Percentiles rank a stretch among this genome's conserved stretches.
phyloP scores from a whole-genome alignment of 352 stramenopile species.

The Bremia lactucae region DNA sequence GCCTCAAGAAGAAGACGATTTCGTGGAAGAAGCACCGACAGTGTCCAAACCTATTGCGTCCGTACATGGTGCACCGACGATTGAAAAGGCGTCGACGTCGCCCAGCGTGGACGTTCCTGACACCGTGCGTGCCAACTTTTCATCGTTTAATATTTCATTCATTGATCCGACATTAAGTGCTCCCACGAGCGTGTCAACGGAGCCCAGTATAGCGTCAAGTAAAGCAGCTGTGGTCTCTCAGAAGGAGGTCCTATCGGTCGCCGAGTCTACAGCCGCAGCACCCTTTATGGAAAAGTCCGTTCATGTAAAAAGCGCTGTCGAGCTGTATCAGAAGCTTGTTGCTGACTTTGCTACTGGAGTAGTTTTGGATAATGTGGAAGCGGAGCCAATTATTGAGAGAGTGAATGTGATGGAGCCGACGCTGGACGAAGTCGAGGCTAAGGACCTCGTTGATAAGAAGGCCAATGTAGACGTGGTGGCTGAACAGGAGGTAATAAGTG shows the following conservation, averaged over 20 bases:
- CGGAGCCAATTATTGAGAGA: background rate
- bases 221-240: slow-evolving; percentile 1
- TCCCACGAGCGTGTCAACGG: slow-evolving; percentile 21
- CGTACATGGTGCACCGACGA: background rate
- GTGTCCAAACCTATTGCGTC: slow-evolving; percentile 14
- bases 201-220: slow-evolving; percentile 20
- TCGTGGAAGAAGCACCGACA: slow-evolving; percentile 17
- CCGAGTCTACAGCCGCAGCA: background rate
- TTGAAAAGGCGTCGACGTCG: slow-evolving; percentile 11
- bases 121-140: slow-evolving; percentile 39
- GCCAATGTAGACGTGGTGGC: slow-evolving; percentile 1
- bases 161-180: slow-evolving; percentile 34
- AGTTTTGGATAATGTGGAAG: background rate
- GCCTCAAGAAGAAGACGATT: slow-evolving; percentile 8
- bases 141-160: slow-evolving; percentile 45
- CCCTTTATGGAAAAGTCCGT: no score
- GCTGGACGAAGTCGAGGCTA: background rate
- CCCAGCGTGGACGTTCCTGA: slow-evolving; percentile 26
- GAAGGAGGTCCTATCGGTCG: background rate
- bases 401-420: background rate
- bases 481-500: background rate
- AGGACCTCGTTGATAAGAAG: background rate
- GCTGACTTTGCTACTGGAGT: no score
- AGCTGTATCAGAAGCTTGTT: background rate
- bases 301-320: no score